These are phyloP conservation scores for Cadophora luteo-olivacea DNA, from an alignment of 2,329 filamentous ascomycete species.

Conservation along the genomic window DNA sequence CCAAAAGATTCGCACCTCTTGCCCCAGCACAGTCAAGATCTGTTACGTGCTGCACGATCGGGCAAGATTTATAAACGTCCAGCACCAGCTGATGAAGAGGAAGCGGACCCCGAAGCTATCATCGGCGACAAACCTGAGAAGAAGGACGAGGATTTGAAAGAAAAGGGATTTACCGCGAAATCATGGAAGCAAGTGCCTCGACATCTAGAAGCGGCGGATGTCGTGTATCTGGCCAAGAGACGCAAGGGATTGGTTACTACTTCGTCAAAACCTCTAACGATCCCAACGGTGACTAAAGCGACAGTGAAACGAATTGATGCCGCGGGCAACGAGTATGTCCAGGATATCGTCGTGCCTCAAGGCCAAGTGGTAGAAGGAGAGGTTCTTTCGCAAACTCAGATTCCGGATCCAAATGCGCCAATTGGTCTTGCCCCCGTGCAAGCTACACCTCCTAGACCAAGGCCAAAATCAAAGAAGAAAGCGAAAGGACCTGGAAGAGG, in stretches of 20 bases:
- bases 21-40: slow-evolving; percentile 78
- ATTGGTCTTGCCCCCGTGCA: slow-evolving; percentile 45
- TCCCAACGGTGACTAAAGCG: slow-evolving; percentile 73
- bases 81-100: slow-evolving; percentile 65
- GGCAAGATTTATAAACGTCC: slow-evolving; percentile 78
- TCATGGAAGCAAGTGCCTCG: slow-evolving; percentile 68
- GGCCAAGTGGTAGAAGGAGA: slow-evolving; percentile 84
- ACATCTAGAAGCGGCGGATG: slow-evolving; percentile 58
- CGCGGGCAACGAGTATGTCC: slow-evolving; percentile 81
- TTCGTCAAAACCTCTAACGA: slow-evolving; percentile 54
- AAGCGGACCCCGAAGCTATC: slow-evolving; percentile 56
- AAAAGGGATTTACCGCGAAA: slow-evolving; percentile 61
- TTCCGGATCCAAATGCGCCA: slow-evolving; percentile 63
- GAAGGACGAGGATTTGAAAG: slow-evolving; percentile 58
- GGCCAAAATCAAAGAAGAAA: slow-evolving; percentile 72
- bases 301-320: slow-evolving; percentile 81
- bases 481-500: slow-evolving; percentile 80
- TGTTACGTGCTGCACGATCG: slow-evolving; percentile 81
- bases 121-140: slow-evolving; percentile 61
- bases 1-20: slow-evolving; percentile 84
- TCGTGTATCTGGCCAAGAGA: slow-evolving; percentile 66
- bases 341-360: slow-evolving; percentile 81
- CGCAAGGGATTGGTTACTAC: slow-evolving; percentile 66
- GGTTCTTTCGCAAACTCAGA: slow-evolving; percentile 69
- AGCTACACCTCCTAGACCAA: slow-evolving; percentile 61